These are phyloP conservation scores for Diaporthe destruens DNA, from an alignment of 2,329 filamentous ascomycete species.

Conservation along the genomic window DNA sequence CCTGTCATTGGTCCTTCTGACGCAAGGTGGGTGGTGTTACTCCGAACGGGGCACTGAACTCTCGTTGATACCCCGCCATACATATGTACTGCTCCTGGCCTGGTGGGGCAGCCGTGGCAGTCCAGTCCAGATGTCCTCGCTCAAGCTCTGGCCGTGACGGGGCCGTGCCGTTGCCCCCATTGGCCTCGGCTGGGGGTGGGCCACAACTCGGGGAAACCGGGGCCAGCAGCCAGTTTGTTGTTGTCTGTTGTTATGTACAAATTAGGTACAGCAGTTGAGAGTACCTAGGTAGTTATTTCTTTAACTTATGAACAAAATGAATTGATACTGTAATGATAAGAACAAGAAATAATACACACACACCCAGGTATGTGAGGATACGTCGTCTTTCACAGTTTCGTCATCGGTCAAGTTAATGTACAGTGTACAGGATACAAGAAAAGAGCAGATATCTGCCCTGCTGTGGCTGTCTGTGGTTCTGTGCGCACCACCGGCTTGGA, in stretches of 20 bases:
- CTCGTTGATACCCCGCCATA: slow-evolving; percentile 28
- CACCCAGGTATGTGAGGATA: too few species aligned
- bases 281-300: too few species aligned
- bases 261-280: neutral
- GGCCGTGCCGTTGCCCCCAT: neutral
- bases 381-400: too few species aligned
- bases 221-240: slow-evolving; percentile 7
- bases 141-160: slow-evolving; percentile 22
- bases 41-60: neutral
- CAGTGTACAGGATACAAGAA: too few species aligned
- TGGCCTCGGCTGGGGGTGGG: slow-evolving; percentile 31
- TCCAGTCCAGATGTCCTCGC: too few species aligned
- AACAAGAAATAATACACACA: too few species aligned
- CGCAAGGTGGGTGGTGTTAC: slow-evolving; percentile 29
- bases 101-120: slow-evolving; percentile 24
- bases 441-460: too few species aligned
- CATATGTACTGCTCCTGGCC: slow-evolving; percentile 30
- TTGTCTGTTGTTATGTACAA: neutral
- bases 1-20: slow-evolving; percentile 8
- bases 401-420: too few species aligned
- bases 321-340: too few species aligned
- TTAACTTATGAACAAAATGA: too few species aligned
- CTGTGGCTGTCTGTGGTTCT: too few species aligned
- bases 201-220: slow-evolving; percentile 27
- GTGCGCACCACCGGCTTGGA: too few species aligned